Conservation (phyloP, 768 basidiomycete genomes). For the Mycena floridula region DNA sequence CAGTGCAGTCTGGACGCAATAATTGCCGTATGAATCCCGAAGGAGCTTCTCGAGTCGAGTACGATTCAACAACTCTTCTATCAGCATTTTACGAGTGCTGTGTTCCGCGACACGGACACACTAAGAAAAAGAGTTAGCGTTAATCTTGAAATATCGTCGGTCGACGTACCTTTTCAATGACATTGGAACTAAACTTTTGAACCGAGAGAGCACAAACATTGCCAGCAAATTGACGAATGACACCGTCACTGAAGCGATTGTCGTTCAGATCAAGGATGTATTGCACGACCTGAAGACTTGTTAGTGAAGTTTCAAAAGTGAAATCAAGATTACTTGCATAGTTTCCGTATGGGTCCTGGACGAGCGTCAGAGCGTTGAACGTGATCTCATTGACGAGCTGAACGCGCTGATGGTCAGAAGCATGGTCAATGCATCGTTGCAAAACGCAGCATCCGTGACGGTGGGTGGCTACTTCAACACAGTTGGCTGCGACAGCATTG, state of each 20-base stretch:
- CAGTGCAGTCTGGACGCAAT: conserved; percentile 93
- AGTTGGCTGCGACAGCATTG: conserved; percentile 97
- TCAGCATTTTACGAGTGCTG: conserved; percentile 86
- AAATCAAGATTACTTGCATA: conserved; percentile 54
- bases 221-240: conserved; percentile 95
- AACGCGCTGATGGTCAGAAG: conserved; percentile 89
- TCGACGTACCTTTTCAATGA: conserved; percentile 80
- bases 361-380: conserved; percentile 93
- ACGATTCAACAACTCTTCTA: conserved; percentile 92
- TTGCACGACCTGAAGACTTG: conserved; percentile 73
- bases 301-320: too few relatives aligned
- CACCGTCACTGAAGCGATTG: conserved; percentile 94
- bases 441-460: conserved; percentile 98
- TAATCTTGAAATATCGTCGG: conserved; percentile 1
- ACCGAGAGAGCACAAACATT: conserved; percentile 97
- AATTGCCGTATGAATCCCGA: conserved; percentile 95
- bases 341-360: conserved; percentile 96
- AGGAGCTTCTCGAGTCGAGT: conserved; percentile 92
- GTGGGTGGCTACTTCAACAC: conserved; percentile 97
- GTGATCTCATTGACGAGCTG: conserved; percentile 99
- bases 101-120: conserved; percentile 95
- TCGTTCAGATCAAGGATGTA: conserved; percentile 98
- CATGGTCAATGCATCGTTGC: conserved; percentile 97
- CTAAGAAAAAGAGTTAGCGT: conserved; percentile 22
- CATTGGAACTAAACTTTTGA: conserved; percentile 99